Base-by-base conservation (phyloP, 345 rosid genomes). In the Chamaenerion angustifolium region DNA sequence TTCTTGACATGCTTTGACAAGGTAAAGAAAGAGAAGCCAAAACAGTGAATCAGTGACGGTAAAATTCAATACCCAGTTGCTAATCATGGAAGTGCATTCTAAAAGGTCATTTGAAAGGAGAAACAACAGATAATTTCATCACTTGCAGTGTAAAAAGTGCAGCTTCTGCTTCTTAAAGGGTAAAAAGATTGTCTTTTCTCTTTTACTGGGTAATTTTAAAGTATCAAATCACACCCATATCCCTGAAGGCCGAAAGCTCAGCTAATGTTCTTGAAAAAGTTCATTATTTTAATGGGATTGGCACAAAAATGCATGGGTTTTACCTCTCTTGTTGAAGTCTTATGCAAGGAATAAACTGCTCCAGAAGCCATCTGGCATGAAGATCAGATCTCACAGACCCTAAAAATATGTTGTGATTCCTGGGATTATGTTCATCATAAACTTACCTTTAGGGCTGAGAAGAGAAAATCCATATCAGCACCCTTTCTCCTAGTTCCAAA, bases 321-420 rank as follows among this genome's bases (percentile, higher is more conserved):
- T 68, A 86, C 98, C 41, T 92, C 98, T 77, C 98, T 86, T 15
- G 98, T 92, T 18, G 98, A 83, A 46, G 96, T 83, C 68, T 92
- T 92, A 63, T 92, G 98, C 86, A 92, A 75, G 16, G 98, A 92
- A 76, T 92, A 92, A 61, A 87, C 96, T 7, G 96, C 93, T 59
- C 55, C 59, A 58, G 89, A 76, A 48, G 98, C 94, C 46, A 81
- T 73, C 97, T 88, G 73, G 45, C 40, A 55, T 47, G 42, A 46
- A 10, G 42, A 37, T 49, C 17, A 23, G 41, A 40, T 44, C 21
- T 35, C 16, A 31, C 7, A n/a, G 3, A 3, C 16, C 25, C 16
- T 14, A 12, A 16, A 14, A 49, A 1, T n/a, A n/a, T 12, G n/a
- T 21, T 49, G 52, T 50, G 15, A 3, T 11, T 6, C 14, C 6